Percentiles rank a stretch among this genome's conserved stretches.
Conservation (phyloP, 306 rosid genomes). For the Quercus berberidifolia region DNA sequence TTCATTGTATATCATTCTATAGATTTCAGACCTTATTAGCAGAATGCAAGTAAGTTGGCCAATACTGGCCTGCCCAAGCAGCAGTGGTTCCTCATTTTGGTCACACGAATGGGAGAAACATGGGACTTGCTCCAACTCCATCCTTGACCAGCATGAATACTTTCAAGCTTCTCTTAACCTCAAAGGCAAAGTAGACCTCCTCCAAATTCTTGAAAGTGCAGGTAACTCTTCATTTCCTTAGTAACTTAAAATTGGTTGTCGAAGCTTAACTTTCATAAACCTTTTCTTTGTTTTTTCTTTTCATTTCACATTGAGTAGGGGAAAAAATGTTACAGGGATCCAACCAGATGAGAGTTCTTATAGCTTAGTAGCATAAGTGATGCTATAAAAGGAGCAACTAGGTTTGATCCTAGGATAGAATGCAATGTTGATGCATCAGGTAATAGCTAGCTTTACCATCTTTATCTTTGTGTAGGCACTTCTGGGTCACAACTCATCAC, state of each 20-base stretch:
- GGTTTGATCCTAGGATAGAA: conserved; percentile 36
- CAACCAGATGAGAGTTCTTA: conserved; percentile 42
- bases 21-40: conserved; percentile 17
- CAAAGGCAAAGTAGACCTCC: background rate
- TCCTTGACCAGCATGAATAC: too few relatives aligned
- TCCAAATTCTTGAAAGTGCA: conserved; percentile 17
- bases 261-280: background rate
- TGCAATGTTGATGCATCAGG: conserved; percentile 48
- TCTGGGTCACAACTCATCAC: too few relatives aligned
- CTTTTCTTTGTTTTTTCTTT: too few relatives aligned
- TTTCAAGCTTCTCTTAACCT: too few relatives aligned
- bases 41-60: conserved; percentile 25
- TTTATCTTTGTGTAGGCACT: conserved; percentile 10
- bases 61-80: conserved; percentile 27
- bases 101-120: conserved; percentile 35
- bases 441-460: conserved; percentile 47
- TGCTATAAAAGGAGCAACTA: conserved; percentile 18
- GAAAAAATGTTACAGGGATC: conserved; percentile 25
- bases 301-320: too few relatives aligned
- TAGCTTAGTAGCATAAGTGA: conserved; percentile 14
- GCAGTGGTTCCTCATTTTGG: conserved; percentile 23
- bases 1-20: background rate
- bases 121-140: conserved; percentile 11
- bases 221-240: conserved; percentile 11
- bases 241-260: background rate